These are phyloP conservation scores for Nemania sp. DNA, from an alignment of 2,329 filamentous ascomycete genomes.

Conservation along the genomic window DNA sequence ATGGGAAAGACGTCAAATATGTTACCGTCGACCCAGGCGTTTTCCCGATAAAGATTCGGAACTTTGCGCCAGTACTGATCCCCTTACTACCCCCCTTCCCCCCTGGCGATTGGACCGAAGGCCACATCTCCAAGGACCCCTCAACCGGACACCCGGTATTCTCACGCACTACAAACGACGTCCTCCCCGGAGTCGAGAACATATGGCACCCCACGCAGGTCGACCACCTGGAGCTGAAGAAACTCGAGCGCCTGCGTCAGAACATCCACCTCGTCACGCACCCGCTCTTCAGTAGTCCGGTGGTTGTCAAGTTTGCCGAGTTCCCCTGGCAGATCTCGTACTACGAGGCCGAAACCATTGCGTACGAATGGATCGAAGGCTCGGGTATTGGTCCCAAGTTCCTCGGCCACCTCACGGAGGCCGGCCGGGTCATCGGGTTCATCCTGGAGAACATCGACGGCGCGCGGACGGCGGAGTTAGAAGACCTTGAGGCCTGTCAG, in stretches of 20 bases:
- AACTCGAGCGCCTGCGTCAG: background rate
- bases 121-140: slow-evolving; percentile 19
- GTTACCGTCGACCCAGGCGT: slow-evolving; percentile 20
- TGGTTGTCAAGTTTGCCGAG: slow-evolving; percentile 31
- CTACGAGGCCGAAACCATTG: slow-evolving; percentile 31
- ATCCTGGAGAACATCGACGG: slow-evolving; percentile 37
- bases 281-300: slow-evolving; percentile 14
- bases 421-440: slow-evolving; percentile 39
- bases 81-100: slow-evolving; percentile 18
- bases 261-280: slow-evolving; percentile 19
- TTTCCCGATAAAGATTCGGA: slow-evolving; percentile 3
- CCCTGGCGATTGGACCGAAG: slow-evolving; percentile 23
- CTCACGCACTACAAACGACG: background rate
- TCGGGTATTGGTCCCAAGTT: slow-evolving; percentile 29
- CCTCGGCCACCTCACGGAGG: slow-evolving; percentile 39
- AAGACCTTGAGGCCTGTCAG: slow-evolving; percentile 38
- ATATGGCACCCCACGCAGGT: slow-evolving; percentile 22
- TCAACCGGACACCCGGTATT: slow-evolving; percentile 8
- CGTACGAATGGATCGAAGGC: slow-evolving; percentile 34
- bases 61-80: slow-evolving; percentile 17
- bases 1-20: slow-evolving; percentile 22
- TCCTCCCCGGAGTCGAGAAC: slow-evolving; percentile 11
- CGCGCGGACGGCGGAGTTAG: slow-evolving; percentile 31
- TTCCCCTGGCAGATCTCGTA: slow-evolving; percentile 30
- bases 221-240: slow-evolving; percentile 20